Evolutionary conservation across 495 filamentous ascomycete genomes (phyloP).

Genomic region (Neurospora discreta): DNA sequence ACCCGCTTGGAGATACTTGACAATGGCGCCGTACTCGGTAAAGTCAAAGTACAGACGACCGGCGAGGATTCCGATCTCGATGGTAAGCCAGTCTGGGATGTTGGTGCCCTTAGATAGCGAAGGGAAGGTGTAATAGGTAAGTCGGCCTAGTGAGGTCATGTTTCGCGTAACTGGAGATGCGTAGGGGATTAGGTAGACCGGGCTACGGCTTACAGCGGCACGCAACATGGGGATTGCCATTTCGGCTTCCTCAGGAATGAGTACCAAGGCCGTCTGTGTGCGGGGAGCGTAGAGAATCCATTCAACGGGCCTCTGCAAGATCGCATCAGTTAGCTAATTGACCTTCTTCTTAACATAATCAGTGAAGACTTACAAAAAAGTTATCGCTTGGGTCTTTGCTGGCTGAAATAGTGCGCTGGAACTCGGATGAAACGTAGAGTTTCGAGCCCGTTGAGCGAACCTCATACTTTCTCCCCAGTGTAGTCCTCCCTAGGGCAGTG

Average conservation of each 20-base stretch:
- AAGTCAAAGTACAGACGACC: conserved; percentile 46
- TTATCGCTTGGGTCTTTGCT: conserved; percentile 7
- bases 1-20: not conserved
- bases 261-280: conserved; percentile 30
- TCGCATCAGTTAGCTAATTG: not conserved
- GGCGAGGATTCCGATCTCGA: conserved; percentile 45
- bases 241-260: conserved; percentile 46
- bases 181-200: conserved; percentile 32
- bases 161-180: conserved; percentile 39
- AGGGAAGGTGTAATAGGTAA: conserved; percentile 39
- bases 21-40: conserved; percentile 18
- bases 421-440: conserved; percentile 24
- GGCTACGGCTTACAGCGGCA: conserved; percentile 1
- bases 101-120: conserved; percentile 22
- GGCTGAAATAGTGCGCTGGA: conserved; percentile 10
- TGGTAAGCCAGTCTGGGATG: conserved; percentile 32
- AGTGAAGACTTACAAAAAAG: conserved; percentile 15
- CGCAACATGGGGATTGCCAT: conserved; percentile 30
- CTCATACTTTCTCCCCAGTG: conserved; percentile 10
- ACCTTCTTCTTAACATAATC: not conserved
- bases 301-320: conserved; percentile 23
- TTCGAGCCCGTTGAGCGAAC: conserved; percentile 12
- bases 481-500: conserved; percentile 13
- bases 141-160: conserved; percentile 42
- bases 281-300: conserved; percentile 22